Base-by-base conservation (phyloP, 2,329 filamentous ascomycete species). In the Botrytis hyacinthi region DNA sequence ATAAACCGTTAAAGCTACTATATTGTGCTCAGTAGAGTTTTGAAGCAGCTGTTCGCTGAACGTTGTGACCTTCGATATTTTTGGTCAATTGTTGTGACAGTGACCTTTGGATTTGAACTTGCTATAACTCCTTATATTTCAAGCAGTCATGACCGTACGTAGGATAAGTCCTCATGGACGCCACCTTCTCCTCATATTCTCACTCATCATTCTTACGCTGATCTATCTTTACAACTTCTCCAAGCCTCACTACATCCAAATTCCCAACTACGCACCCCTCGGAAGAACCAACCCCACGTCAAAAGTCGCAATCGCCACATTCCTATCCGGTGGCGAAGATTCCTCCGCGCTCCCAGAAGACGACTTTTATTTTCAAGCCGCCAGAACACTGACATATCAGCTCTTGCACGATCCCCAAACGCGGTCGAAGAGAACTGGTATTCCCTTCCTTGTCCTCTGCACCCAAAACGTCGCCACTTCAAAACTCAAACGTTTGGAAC, bases 301-400 rank as follows among this genome's bases (percentile, higher is more conserved):
- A 20, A 71, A 69, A 35, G 61, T 73, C 0, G 82, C 82, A 7
- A 81, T 82, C 62, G 83, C 82, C 18, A 84, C 83, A 14, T 83
- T 84, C 74, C 80, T 84, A 16, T 80, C 81, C 54, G 79, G 80
- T 61, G 77, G 77, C 46, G 78, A 71, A 37, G 78, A 79, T 29
- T 20, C 63, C 44, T 37, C 44, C 44, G 44, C 40, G 63, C 63
- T 40, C 18, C 16, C 46, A 22, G 76, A 79, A 9, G 79, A 81
- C 40, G 82, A 84, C 73, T 77, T 80, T 65, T 85, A 85, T 76
- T 84, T 83, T 74, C 78, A 80, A 35, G 81, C 81, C 32, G 79
- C 82, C 1, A 82, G 84, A 7, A 78, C 83, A 62, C 78, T 85
- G 18, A 78, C 81, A 20, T 84, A 84, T 76, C 83, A 85, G 75